phyloP scores from a whole-genome alignment of 2,329 filamentous ascomycete genomes.

The Nemania serpens region DNA sequence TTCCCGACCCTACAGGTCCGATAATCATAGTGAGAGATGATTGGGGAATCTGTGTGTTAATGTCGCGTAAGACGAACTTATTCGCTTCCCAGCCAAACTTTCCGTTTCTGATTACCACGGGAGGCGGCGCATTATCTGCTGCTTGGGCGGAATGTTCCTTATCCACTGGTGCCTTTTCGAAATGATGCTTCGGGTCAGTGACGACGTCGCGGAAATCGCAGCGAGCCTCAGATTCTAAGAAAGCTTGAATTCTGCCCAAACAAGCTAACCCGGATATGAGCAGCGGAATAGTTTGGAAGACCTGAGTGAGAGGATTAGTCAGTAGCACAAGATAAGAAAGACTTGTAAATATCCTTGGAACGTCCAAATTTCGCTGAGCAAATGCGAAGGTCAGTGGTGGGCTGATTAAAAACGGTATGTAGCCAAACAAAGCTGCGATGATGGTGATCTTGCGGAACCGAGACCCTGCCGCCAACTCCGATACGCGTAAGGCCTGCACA shows the following conservation, averaged over 20 bases:
- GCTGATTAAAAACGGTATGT: slow-evolving; percentile 42
- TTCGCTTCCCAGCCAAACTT: slow-evolving; percentile 44
- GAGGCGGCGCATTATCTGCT: not conserved
- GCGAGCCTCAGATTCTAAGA: slow-evolving; percentile 37
- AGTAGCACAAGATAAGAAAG: slow-evolving; percentile 49
- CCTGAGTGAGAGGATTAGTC: slow-evolving; percentile 44
- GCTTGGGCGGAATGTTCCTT: not conserved
- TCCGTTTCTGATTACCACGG: slow-evolving; percentile 30
- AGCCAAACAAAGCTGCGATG: slow-evolving; percentile 28
- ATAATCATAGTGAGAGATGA: slow-evolving; percentile 47
- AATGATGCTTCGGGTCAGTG: not conserved
- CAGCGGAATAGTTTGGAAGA: slow-evolving; percentile 42
- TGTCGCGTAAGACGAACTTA: slow-evolving; percentile 36
- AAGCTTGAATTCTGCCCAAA: slow-evolving; percentile 48
- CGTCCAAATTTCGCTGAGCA: slow-evolving; percentile 40
- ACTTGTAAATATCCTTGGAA: slow-evolving; percentile 47
- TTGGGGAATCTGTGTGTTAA: slow-evolving; percentile 42
- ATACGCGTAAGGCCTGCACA: slow-evolving; percentile 41
- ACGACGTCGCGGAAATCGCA: slow-evolving; percentile 34
- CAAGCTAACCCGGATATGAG: slow-evolving; percentile 33
- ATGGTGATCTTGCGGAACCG: slow-evolving; percentile 36
- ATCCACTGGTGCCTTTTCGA: not conserved
- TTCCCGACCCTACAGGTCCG: slow-evolving; percentile 51
- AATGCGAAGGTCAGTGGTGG: slow-evolving; percentile 48
- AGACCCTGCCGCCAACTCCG: slow-evolving; percentile 44